Evolutionary conservation across 2,329 filamentous ascomycete genomes (phyloP).

Genomic region (Diaporthe citri): DNA sequence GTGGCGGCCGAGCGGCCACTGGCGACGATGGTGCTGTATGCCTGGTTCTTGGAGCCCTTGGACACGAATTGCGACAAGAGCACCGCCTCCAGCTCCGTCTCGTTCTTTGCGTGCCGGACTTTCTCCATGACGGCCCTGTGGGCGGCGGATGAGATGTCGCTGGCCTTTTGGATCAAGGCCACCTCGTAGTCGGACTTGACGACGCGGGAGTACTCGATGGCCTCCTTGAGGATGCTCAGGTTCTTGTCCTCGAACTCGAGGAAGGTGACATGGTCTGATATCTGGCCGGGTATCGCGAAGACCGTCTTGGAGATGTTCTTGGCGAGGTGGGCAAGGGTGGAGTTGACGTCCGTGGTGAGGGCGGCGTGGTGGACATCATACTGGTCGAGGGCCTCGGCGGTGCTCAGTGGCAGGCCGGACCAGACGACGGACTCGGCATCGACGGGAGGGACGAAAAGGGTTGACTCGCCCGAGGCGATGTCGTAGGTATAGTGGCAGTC

Average conservation of each 20-base stretch:
- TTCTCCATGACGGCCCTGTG: conserved; percentile 73
- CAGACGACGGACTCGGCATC: conserved; percentile 93
- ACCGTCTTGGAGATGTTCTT: conserved; percentile 62
- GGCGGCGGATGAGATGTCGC: conserved; percentile 75
- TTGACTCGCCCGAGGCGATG: conserved; percentile 78
- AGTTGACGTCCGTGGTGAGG: conserved; percentile 80
- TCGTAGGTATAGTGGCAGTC: conserved; percentile 88
- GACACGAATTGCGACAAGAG: conserved; percentile 84
- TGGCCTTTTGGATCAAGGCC: conserved; percentile 79
- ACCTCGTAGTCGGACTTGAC: conserved; percentile 83
- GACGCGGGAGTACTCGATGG: conserved; percentile 77
- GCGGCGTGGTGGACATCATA: conserved; percentile 88
- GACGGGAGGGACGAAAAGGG: conserved; percentile 90
- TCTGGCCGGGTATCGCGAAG: conserved; percentile 83
- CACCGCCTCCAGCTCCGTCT: conserved; percentile 84
- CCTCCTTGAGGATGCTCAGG: conserved; percentile 65
- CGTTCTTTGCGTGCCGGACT: conserved; percentile 76
- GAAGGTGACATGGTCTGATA: conserved; percentile 79
- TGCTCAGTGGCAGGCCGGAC: conserved; percentile 86
- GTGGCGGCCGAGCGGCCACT: conserved; percentile 84
- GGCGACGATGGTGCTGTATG: conserved; percentile 89
- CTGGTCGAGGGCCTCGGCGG: conserved; percentile 78
- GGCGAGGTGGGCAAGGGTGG: conserved; percentile 71
- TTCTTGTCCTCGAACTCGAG: conserved; percentile 77
- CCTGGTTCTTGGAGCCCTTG: conserved; percentile 82